Evolutionary conservation across 371 early-diverging fungal species (phyloP).

Genomic region (Mucor circinelloides): DNA sequence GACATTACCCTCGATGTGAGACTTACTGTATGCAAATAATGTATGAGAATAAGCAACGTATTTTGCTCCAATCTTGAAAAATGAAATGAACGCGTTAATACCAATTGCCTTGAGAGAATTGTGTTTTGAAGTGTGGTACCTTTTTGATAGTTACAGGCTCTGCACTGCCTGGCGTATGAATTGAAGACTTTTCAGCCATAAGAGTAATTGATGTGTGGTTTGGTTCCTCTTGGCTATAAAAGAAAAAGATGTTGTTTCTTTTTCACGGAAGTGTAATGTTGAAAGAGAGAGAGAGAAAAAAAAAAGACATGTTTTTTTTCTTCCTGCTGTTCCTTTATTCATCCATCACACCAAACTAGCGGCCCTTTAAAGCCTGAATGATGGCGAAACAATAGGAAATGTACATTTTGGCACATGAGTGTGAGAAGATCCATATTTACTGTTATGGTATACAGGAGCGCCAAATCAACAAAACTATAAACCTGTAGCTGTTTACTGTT

Average conservation of each 20-base stretch:
- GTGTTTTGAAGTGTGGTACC: neutral
- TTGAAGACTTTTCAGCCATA: slow-evolving; percentile 26
- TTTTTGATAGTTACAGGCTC: slow-evolving; percentile 16
- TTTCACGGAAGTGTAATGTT: neutral
- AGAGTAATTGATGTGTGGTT: neutral
- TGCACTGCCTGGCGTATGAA: slow-evolving; percentile 4
- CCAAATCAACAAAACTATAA: neutral
- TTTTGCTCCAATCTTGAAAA: slow-evolving; percentile 66
- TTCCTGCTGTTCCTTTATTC: neutral
- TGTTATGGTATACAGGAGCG: neutral
- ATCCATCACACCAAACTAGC: neutral
- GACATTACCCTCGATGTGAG: neutral
- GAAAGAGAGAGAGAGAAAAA: neutral
- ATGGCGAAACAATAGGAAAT: neutral
- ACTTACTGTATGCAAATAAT: slow-evolving; percentile 64
- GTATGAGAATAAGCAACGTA: slow-evolving; percentile 70
- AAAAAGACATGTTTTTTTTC: neutral
- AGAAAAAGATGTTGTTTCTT: neutral
- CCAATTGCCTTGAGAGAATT: neutral
- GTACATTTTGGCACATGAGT: neutral
- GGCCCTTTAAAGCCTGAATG: neutral
- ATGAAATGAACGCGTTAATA: neutral
- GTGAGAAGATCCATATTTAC: neutral
- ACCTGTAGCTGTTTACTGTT: neutral
- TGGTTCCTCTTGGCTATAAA: neutral